Conservation (phyloP, 2,329 filamentous ascomycete species). For the Didymella pinodella region DNA sequence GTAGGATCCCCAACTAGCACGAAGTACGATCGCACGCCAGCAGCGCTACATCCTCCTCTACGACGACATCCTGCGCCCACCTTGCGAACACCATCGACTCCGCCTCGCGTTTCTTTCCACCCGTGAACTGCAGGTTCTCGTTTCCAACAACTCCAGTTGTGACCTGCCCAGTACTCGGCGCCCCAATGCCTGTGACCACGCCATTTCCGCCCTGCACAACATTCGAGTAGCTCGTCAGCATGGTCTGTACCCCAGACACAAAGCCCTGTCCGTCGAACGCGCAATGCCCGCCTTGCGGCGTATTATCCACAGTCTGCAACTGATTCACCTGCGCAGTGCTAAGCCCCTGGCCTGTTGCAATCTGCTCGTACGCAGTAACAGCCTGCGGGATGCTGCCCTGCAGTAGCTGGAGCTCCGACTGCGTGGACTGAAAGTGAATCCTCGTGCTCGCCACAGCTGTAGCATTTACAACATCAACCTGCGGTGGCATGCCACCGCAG, state of each 20-base stretch:
- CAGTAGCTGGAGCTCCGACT: conserved; percentile 59
- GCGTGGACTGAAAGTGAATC: conserved; percentile 66
- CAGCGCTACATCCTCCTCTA: conserved; percentile 31
- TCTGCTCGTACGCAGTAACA: conserved; percentile 61
- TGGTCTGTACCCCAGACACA: conserved; percentile 64
- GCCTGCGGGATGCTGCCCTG: conserved; percentile 61
- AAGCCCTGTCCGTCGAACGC: conserved; percentile 65
- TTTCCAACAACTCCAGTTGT: conserved; percentile 60
- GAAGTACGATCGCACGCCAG: conserved; percentile 38
- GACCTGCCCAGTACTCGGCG: conserved; percentile 55
- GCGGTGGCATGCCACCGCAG: conserved; percentile 63
- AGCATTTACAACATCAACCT: conserved; percentile 59
- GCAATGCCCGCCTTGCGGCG: conserved; percentile 65
- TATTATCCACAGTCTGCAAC: conserved; percentile 66
- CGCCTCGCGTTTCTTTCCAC: conserved; percentile 35
- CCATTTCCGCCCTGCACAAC: conserved; percentile 64
- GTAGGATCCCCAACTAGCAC: conserved; percentile 23
- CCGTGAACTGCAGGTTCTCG: conserved; percentile 55
- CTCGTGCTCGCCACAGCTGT: conserved; percentile 55
- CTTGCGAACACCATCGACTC: conserved; percentile 41
- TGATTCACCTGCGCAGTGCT: conserved; percentile 56
- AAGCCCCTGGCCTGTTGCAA: conserved; percentile 57
- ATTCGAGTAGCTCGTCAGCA: conserved; percentile 61
- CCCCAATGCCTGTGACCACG: conserved; percentile 57
- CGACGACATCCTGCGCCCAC: conserved; percentile 40